Conservation (phyloP, 441 rosid species). For the Arabidopsis lyrata region DNA sequence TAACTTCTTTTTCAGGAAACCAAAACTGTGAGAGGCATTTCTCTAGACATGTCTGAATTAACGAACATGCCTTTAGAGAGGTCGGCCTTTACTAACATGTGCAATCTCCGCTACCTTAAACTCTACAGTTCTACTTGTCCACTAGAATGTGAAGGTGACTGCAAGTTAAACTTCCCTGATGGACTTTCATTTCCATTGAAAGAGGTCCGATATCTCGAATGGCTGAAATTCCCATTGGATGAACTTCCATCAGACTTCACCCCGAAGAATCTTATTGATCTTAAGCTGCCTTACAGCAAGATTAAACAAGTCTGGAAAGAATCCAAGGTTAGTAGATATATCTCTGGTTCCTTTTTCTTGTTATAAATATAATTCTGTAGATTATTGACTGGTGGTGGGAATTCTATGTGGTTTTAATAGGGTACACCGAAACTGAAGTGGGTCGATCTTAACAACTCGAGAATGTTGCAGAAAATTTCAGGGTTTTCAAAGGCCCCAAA, state of each 20-base stretch:
- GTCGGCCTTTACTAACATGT: not conserved
- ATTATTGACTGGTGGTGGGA: not conserved
- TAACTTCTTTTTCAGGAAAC: constrained; percentile 10
- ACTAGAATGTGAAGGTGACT: constrained; percentile 18
- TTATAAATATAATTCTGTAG: not conserved
- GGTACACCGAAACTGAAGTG: constrained; percentile 28
- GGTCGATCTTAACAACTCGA: constrained; percentile 32
- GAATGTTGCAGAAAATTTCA: constrained; percentile 7
- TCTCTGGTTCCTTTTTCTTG: constrained; percentile 8
- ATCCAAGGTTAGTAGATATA: constrained; percentile 17
- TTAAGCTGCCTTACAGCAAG: constrained; percentile 27
- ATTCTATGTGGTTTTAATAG: not conserved
- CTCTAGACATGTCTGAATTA: constrained; percentile 22
- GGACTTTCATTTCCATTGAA: constrained; percentile 17
- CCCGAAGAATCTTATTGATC: constrained; percentile 10
- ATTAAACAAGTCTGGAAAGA: constrained; percentile 7
- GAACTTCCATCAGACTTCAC: constrained; percentile 21
- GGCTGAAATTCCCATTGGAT: constrained; percentile 16
- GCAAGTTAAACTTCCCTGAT: constrained; percentile 13
- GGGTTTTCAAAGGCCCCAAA: constrained; percentile 9
- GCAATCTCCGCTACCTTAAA: constrained; percentile 22
- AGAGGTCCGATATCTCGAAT: constrained; percentile 13
- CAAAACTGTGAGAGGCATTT: constrained; percentile 23
- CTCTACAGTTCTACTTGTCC: constrained; percentile 22
- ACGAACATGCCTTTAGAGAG: not conserved